Evolutionary conservation across 345 rosid genomes (phyloP).

Genomic region (Acer yangbiense): DNA sequence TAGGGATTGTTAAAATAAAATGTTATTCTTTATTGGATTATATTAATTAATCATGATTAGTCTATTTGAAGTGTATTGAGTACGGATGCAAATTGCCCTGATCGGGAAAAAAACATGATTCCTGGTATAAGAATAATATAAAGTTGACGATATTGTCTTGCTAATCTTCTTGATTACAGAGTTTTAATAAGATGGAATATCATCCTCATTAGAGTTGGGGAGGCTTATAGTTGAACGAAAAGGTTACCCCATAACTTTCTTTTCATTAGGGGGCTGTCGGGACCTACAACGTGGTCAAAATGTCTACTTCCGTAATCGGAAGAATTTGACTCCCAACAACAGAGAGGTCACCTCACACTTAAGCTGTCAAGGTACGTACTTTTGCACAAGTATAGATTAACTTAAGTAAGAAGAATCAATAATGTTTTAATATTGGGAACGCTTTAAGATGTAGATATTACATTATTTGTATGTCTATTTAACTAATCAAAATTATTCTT

Average conservation of each 20-base stretch:
- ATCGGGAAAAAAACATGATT: background rate
- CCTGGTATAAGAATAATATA: conserved; percentile 18
- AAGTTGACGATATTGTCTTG: conserved; percentile 23
- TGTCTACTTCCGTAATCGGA: too few relatives aligned
- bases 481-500: too few relatives aligned
- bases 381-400: background rate
- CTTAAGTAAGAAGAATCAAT: background rate
- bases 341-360: too few relatives aligned
- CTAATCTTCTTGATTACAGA: conserved; percentile 13
- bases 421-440: background rate
- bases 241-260: background rate
- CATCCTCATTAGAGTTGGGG: conserved; percentile 1
- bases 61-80: background rate
- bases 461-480: too few relatives aligned
- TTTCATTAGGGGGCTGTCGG: too few relatives aligned
- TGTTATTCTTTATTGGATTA: background rate
- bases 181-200: conserved; percentile 17
- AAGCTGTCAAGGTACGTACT: background rate
- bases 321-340: too few relatives aligned
- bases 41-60: background rate
- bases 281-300: too few relatives aligned
- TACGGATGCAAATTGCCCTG: background rate
- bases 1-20: conserved; percentile 1
- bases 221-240: background rate
- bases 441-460: too few relatives aligned